Conservation (phyloP, 2,329 filamentous ascomycete species). For the Claviceps sp. region DNA sequence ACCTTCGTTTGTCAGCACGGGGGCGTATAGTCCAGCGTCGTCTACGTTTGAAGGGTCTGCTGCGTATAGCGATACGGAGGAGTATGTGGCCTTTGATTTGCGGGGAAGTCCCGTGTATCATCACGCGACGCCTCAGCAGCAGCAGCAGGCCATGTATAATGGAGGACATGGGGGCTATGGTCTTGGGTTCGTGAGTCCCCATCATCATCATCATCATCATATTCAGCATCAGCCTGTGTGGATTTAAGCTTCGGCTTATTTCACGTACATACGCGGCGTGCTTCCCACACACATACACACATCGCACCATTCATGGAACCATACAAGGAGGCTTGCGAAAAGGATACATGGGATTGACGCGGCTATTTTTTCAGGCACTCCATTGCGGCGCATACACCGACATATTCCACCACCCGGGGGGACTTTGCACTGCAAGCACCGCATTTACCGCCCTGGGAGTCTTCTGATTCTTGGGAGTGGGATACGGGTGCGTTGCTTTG, state of each 20-base stretch:
- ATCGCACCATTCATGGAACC: too few relatives aligned
- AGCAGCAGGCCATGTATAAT: conserved; percentile 22
- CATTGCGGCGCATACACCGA: conserved; percentile 28
- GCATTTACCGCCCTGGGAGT: conserved; percentile 15
- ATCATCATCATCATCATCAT: conserved; percentile 9
- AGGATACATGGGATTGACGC: conserved; percentile 37
- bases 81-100: conserved; percentile 38
- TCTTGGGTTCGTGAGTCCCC: conserved; percentile 49
- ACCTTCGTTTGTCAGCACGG: conserved; percentile 40
- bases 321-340: too few relatives aligned
- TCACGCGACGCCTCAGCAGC: conserved; percentile 28
- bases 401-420: conserved; percentile 27
- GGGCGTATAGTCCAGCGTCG: conserved; percentile 47
- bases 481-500: conserved; percentile 31
- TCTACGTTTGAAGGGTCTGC: conserved; percentile 50
- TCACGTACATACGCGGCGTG: conserved; percentile 23
- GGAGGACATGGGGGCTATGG: conserved; percentile 26
- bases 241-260: conserved; percentile 37
- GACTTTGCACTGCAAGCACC: conserved; percentile 24
- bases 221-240: conserved; percentile 36
- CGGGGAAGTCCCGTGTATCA: conserved; percentile 22
- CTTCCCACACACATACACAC: conserved; percentile 11
- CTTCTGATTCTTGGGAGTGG: conserved; percentile 7
- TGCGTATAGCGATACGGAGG: conserved; percentile 49
- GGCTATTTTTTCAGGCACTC: conserved; percentile 30